Conservation (phyloP, 2,329 filamentous ascomycete genomes). For the Fusarium pseudonygamai region DNA sequence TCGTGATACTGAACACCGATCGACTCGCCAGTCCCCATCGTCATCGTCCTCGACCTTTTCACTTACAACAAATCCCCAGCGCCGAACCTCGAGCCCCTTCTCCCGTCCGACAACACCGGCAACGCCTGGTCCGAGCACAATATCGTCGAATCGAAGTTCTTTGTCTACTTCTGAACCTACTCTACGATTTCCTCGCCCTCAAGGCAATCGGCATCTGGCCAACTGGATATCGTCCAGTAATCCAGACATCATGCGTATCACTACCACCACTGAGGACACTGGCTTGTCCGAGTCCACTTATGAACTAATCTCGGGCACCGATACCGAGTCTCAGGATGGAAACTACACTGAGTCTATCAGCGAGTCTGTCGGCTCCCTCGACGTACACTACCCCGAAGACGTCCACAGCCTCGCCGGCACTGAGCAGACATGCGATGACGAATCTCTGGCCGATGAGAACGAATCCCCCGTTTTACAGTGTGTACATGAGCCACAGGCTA, state of each 20-base stretch:
- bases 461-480: constrained; percentile 28
- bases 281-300: constrained; percentile 66
- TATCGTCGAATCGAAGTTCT: constrained; percentile 18
- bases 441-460: constrained; percentile 49
- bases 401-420: constrained; percentile 62
- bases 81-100: constrained; percentile 24
- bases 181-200: constrained; percentile 65
- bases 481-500: constrained; percentile 13
- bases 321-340: constrained; percentile 63
- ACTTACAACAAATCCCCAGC: constrained; percentile 35
- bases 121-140: constrained; percentile 5
- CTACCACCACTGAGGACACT: constrained; percentile 57
- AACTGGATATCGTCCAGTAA: constrained; percentile 69
- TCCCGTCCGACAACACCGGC: constrained; percentile 30
- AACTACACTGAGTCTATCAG: constrained; percentile 57
- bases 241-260: constrained; percentile 64
- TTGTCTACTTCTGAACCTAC: constrained; percentile 58
- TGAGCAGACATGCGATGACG: constrained; percentile 58
- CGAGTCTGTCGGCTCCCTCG: constrained; percentile 62
- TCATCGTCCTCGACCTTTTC: constrained; percentile 35
- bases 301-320: constrained; percentile 64
- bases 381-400: constrained; percentile 60
- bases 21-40: constrained; percentile 34
- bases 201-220: constrained; percentile 64
- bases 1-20: constrained; percentile 46